These are phyloP conservation scores for Lactifluus subvellereus DNA, from an alignment of 768 basidiomycete genomes.

Conservation along the genomic window DNA sequence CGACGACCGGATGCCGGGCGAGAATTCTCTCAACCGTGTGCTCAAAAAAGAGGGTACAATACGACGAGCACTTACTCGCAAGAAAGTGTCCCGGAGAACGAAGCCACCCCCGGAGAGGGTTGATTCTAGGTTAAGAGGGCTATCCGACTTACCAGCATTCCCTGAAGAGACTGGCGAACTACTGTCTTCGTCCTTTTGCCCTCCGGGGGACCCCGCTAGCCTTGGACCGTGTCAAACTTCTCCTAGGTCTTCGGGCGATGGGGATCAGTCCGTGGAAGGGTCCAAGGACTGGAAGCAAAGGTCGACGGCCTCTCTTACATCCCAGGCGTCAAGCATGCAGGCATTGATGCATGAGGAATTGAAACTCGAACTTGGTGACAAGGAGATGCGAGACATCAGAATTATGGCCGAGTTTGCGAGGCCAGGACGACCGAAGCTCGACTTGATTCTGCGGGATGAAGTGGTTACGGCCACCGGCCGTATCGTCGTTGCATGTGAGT, in stretches of 20 bases:
- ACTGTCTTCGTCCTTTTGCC: neutral
- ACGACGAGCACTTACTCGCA: conserved; percentile 45
- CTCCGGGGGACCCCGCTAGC: neutral
- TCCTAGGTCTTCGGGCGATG: neutral
- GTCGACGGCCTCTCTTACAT: neutral
- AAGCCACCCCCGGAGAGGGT: neutral
- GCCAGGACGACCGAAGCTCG: conserved; percentile 61
- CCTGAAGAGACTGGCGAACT: neutral
- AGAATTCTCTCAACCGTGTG: conserved; percentile 44
- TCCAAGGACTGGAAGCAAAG: conserved; percentile 3
- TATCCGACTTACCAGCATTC: neutral
- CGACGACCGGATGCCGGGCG: conserved; percentile 51
- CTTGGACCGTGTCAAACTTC: neutral
- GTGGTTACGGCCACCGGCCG: conserved; percentile 48
- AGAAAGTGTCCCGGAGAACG: conserved; percentile 19
- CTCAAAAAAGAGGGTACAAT: conserved; percentile 58
- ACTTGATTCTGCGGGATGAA: conserved; percentile 59
- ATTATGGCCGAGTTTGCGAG: conserved; percentile 57
- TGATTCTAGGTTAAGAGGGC: neutral
- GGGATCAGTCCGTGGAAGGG: neutral
- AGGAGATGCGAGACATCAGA: conserved; percentile 55
- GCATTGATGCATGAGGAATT: conserved; percentile 31
- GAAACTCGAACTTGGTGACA: conserved; percentile 46
- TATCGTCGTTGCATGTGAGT: conserved; percentile 53
- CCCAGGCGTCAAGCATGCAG: conserved; percentile 26